phyloP scores from a whole-genome alignment of 306 rosid genomes.

The Aeschynomene evenia region DNA sequence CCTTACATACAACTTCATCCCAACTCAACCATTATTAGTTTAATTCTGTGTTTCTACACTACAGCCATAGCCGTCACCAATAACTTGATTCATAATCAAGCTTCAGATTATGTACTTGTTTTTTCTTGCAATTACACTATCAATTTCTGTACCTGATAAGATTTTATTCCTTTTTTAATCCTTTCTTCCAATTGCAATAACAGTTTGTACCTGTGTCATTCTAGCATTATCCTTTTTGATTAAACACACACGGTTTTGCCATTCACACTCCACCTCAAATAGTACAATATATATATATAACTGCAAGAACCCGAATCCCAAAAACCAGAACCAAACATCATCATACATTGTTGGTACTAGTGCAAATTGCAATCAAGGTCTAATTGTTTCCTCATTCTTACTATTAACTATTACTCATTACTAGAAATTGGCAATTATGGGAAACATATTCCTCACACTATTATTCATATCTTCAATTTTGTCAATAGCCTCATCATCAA shows the following conservation, averaged over 20 bases:
- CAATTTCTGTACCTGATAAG: background rate
- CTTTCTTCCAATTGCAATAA: constrained; percentile 42
- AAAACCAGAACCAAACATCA: background rate
- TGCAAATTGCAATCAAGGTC: background rate
- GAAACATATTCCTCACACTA: constrained; percentile 22
- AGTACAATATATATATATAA: constrained; percentile 5
- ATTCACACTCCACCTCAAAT: constrained; percentile 26
- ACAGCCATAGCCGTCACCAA: constrained; percentile 21
- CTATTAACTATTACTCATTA: background rate
- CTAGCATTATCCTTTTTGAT: constrained; percentile 25
- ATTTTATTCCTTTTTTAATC: constrained; percentile 11
- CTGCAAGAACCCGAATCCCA: background rate
- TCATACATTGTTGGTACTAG: background rate
- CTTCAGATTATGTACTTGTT: background rate
- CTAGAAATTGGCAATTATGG: constrained; percentile 25
- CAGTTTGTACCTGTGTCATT: constrained; percentile 33
- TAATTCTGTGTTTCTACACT: constrained; percentile 4
- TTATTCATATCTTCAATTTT: constrained; percentile 26
- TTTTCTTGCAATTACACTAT: constrained; percentile 5
- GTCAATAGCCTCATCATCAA: constrained; percentile 40
- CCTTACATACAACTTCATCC: constrained; percentile 28
- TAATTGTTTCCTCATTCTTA: background rate
- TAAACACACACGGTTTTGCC: constrained; percentile 28
- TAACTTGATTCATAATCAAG: constrained; percentile 14
- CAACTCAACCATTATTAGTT: constrained; percentile 28